phyloP scores from a whole-genome alignment of 2,329 filamentous ascomycete species.

The Exophiala bonariae region DNA sequence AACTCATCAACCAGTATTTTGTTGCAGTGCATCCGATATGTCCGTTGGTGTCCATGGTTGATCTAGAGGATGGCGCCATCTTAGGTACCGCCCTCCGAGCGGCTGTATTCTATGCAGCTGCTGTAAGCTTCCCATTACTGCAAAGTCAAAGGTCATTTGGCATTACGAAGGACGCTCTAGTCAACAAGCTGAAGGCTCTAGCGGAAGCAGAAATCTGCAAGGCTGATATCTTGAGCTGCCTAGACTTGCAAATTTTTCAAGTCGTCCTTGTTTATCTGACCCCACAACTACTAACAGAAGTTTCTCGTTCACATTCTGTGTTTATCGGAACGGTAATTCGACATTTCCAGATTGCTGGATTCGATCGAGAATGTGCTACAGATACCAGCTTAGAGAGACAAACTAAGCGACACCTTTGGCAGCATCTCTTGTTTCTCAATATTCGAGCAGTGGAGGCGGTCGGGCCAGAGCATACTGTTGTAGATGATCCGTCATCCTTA shows the following conservation, averaged over 20 bases:
- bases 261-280: slow-evolving; percentile 67
- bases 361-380: slow-evolving; percentile 67
- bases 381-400: slow-evolving; percentile 48
- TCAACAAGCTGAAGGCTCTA: slow-evolving; percentile 63
- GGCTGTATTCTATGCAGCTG: slow-evolving; percentile 61
- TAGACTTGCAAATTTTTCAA: slow-evolving; percentile 69
- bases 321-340: slow-evolving; percentile 69
- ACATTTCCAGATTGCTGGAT: slow-evolving; percentile 73
- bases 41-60: not conserved
- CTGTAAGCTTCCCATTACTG: slow-evolving; percentile 62
- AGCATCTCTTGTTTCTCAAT: slow-evolving; percentile 74
- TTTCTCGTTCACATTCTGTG: slow-evolving; percentile 71
- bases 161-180: slow-evolving; percentile 55
- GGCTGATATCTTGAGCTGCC: slow-evolving; percentile 69
- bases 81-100: not conserved
- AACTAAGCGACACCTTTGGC: slow-evolving; percentile 61
- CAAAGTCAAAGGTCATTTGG: slow-evolving; percentile 54
- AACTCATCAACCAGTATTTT: slow-evolving; percentile 2
- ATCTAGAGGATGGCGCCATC: not conserved
- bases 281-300: slow-evolving; percentile 67
- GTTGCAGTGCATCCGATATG: slow-evolving; percentile 1
- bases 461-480: slow-evolving; percentile 39
- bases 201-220: slow-evolving; percentile 66
- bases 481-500: slow-evolving; percentile 56
- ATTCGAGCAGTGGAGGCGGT: slow-evolving; percentile 72